Base-by-base conservation (phyloP, 331 rosid genomes). In the Acacia pycnantha region DNA sequence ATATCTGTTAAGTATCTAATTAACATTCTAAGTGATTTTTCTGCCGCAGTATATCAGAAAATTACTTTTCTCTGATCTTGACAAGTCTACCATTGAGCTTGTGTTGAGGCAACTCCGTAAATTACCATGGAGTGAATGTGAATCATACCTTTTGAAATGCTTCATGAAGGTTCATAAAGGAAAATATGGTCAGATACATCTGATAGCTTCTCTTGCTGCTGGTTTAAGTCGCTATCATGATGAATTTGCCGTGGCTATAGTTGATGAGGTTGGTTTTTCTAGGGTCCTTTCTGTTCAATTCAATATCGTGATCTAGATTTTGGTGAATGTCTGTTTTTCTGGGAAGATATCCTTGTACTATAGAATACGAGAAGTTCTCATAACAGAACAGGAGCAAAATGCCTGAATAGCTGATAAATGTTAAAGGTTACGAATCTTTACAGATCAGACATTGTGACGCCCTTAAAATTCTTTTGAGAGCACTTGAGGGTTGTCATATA, bases 91-190 rank as follows among this genome's bases (percentile, higher is more conserved):
- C 79, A 90, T 96, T 81, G 99, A 96, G 88, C 96, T 89, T 81
- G 98, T 96, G 84, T 89, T 96, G 90, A 91, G 99, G 89, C 99
- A 96, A 83, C 95, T 96, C 83, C 98, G 99, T 83, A 96, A 94
- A 77, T 82, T 96, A 82, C 99, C 99, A 13, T 96, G 99, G 99
- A 87, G 84, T 83, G 99, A 96, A 82, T 96, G 99, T 85, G 97
- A 94, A 82, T 81, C 89, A 33, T 96, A 94, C 77, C 89, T 96
- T 88, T 73, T 96, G 87, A 96, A 96, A 88, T 94, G 99, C 91
- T 96, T 96, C 89, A 78, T 96, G 98, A 96, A 96, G 89, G 95
- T 96, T 84, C 90, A 96, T 80, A 96, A 87, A 83, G 99, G 99
- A 84, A 96, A 94, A 89, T 96, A 96, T 87, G 98, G 98, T 79